phyloP scores from a whole-genome alignment of 75 land plant species.

The Selaginella moellendorffii region DNA sequence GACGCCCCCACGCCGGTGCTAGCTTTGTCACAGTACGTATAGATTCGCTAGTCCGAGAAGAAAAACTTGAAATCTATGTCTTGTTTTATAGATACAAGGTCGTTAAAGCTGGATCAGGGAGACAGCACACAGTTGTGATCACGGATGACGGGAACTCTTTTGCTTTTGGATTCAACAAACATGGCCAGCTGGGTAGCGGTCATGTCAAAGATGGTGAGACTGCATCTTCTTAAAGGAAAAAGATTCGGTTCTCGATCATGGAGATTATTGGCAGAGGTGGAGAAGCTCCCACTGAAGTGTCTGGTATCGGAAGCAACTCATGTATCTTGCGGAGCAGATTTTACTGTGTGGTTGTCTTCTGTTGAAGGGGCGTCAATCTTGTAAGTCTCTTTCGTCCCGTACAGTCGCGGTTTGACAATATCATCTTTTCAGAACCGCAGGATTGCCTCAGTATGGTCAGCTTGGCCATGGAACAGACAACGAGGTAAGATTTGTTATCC shows the following conservation, averaged over 20 bases:
- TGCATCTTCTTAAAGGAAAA: background rate
- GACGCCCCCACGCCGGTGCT: slow-evolving; percentile 68
- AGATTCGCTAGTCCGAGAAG: too few species aligned
- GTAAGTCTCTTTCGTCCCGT: slow-evolving; percentile 35
- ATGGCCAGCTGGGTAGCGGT: slow-evolving; percentile 93
- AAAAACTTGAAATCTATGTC: too few species aligned
- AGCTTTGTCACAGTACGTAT: slow-evolving; percentile 55
- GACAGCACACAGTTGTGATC: slow-evolving; percentile 67
- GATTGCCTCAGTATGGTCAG: slow-evolving; percentile 97
- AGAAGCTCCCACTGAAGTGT: slow-evolving; percentile 59
- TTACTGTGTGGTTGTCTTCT: slow-evolving; percentile 86
- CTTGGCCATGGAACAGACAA: slow-evolving; percentile 98
- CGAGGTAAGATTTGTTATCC: slow-evolving; percentile 43
- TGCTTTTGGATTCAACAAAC: slow-evolving; percentile 90
- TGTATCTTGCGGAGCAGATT: slow-evolving; percentile 79
- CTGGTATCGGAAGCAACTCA: slow-evolving; percentile 53
- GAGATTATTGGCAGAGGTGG: slow-evolving; percentile 45
- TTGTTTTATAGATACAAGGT: too few species aligned
- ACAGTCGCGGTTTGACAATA: background rate
- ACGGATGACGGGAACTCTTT: slow-evolving; percentile 57
- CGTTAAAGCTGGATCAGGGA: slow-evolving; percentile 65
- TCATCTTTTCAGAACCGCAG: slow-evolving; percentile 55
- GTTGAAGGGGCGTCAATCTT: slow-evolving; percentile 60
- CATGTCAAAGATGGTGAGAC: slow-evolving; percentile 34
- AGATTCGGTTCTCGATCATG: too few species aligned